These are phyloP conservation scores for Xylaria hypoxylon DNA, from an alignment of 2,329 filamentous ascomycete species.

Conservation along the genomic window DNA sequence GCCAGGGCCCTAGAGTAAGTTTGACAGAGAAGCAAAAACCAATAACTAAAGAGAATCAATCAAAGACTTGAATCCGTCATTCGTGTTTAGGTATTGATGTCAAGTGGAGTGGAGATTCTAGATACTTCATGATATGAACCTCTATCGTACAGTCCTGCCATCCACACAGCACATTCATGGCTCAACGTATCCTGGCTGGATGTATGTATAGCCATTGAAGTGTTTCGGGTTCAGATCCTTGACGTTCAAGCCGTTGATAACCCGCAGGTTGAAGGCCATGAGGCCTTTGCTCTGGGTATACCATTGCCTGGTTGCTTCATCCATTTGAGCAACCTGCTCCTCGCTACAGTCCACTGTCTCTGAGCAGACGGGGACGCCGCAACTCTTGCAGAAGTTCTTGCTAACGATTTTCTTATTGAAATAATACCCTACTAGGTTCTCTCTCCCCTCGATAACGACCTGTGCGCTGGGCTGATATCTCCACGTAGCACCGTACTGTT, in stretches of 20 bases:
- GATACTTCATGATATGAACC: neutral
- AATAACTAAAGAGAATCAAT: constrained; percentile 10
- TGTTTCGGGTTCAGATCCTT: constrained; percentile 38
- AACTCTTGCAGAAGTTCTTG: constrained; percentile 63
- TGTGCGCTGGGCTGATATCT: constrained; percentile 56
- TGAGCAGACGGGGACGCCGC: constrained; percentile 59
- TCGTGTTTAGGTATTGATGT: neutral
- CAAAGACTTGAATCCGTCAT: neutral
- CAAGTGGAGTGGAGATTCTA: constrained; percentile 13
- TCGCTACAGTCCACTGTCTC: constrained; percentile 47
- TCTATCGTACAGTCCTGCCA: neutral
- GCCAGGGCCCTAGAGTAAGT: neutral
- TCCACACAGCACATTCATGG: constrained; percentile 33
- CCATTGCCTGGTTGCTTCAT: constrained; percentile 43
- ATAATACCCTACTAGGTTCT: constrained; percentile 55
- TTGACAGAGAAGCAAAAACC: neutral
- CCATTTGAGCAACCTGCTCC: constrained; percentile 53
- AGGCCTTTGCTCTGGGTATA: constrained; percentile 25
- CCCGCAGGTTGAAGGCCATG: constrained; percentile 49
- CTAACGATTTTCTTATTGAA: constrained; percentile 50
- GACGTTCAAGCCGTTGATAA: constrained; percentile 43
- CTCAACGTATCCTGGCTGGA: constrained; percentile 53
- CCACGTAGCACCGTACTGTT: constrained; percentile 59
- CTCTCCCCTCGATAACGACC: constrained; percentile 55
- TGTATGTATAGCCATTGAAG: constrained; percentile 39